These are phyloP conservation scores for Capniomyces stellatus DNA, from an alignment of 371 early-diverging fungal genomes.

Conservation along the genomic window DNA sequence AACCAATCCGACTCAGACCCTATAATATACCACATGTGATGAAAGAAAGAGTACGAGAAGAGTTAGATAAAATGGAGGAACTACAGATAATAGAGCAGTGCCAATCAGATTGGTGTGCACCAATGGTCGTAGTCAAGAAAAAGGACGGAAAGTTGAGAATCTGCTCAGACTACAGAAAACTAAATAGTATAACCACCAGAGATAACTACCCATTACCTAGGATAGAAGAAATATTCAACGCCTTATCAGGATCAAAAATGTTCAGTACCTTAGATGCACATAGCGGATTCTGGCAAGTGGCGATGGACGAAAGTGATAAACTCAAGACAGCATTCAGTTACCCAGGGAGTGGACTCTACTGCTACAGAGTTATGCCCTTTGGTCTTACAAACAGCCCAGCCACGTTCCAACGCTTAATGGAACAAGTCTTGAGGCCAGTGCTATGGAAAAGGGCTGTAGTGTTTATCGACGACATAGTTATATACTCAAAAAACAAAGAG, in stretches of 20 bases:
- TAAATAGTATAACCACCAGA: conserved; percentile 8
- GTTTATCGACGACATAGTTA: conserved; percentile 10
- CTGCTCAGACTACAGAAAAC: conserved; percentile 9
- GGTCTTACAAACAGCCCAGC: conserved; percentile 13
- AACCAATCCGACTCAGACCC: neutral
- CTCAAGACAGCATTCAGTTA: conserved; percentile 13
- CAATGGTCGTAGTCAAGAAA: conserved; percentile 3
- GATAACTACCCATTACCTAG: conserved; percentile 10
- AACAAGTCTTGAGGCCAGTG: conserved; percentile 7
- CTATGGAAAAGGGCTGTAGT: conserved; percentile 7
- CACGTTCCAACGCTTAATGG: conserved; percentile 12
- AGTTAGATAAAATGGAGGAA: conserved; percentile 1
- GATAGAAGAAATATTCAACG: conserved; percentile 3
- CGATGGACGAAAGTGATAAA: neutral
- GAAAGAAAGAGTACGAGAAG: neutral
- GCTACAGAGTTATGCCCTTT: conserved; percentile 10
- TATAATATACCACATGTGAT: neutral
- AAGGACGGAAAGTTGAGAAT: conserved; percentile 8
- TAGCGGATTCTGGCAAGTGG: conserved; percentile 10
- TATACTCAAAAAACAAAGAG: conserved; percentile 3
- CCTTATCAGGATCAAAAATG: neutral
- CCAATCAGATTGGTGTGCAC: conserved; percentile 1
- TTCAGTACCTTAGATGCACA: conserved; percentile 13
- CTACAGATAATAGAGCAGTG: neutral
- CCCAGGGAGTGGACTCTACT: conserved; percentile 5